These are phyloP conservation scores for Ormosia semicastrata DNA, from an alignment of 306 rosid species.

Conservation along the genomic window DNA sequence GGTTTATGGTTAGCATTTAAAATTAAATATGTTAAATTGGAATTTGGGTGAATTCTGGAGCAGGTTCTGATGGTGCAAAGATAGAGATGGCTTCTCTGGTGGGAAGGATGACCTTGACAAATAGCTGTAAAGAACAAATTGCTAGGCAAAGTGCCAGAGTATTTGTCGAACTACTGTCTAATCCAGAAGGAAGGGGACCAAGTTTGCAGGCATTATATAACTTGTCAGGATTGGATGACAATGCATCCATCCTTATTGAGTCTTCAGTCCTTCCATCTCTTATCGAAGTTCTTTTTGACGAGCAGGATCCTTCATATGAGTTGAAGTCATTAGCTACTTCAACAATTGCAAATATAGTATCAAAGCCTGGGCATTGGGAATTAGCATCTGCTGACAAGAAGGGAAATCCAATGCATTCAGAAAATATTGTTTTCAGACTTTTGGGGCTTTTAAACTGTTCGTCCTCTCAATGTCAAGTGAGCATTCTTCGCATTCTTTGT, in stretches of 20 bases:
- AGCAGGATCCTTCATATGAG: constrained; percentile 33
- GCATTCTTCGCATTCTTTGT: constrained; percentile 51
- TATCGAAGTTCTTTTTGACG: constrained; percentile 39
- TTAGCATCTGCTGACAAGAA: constrained; percentile 58
- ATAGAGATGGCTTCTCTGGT: constrained; percentile 58
- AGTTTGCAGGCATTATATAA: constrained; percentile 56
- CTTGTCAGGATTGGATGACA: constrained; percentile 59
- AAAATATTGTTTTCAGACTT: constrained; percentile 35
- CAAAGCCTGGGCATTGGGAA: constrained; percentile 64
- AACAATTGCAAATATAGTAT: constrained; percentile 58
- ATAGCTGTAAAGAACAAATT: constrained; percentile 58
- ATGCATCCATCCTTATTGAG: constrained; percentile 53
- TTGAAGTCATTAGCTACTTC: constrained; percentile 51
- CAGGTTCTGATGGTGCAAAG: constrained; percentile 55
- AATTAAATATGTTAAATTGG: neutral
- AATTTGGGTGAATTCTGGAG: constrained; percentile 21
- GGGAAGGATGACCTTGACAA: constrained; percentile 60
- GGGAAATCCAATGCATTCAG: constrained; percentile 57
- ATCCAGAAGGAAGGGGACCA: constrained; percentile 49
- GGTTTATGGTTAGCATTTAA: neutral
- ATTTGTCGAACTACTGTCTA: constrained; percentile 48
- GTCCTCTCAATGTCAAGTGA: constrained; percentile 39
- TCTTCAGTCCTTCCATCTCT: constrained; percentile 54
- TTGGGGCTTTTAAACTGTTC: constrained; percentile 32
- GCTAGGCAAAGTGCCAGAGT: constrained; percentile 50